Evolutionary conservation across 768 basidiomycete genomes (phyloP).

Genomic region (Gymnopilus dilepis): DNA sequence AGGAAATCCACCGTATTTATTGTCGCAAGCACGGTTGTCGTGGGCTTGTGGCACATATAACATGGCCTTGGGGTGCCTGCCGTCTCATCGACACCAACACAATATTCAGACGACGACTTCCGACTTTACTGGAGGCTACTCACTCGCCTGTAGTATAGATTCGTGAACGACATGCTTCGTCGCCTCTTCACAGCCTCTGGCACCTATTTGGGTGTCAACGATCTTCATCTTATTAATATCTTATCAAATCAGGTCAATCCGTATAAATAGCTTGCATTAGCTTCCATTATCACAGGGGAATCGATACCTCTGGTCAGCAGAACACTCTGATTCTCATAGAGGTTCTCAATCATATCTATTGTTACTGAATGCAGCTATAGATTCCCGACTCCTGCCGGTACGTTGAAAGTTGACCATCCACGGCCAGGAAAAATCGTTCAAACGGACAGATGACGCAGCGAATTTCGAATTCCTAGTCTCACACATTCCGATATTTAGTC

Average conservation of each 20-base stretch:
- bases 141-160: conserved; percentile 91
- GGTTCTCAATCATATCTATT: neutral
- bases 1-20: conserved; percentile 84
- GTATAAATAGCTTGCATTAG: neutral
- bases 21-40: conserved; percentile 85
- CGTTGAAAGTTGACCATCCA: neutral
- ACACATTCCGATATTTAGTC: conserved; percentile 19
- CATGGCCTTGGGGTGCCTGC: conserved; percentile 81
- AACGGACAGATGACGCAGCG: conserved; percentile 8
- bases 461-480: conserved; percentile 16
- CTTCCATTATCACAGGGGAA: neutral
- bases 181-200: neutral
- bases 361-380: neutral
- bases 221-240: conserved; percentile 18
- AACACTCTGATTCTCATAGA: conserved; percentile 2
- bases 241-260: neutral
- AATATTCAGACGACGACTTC: conserved; percentile 22
- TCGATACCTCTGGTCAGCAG: neutral
- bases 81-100: conserved; percentile 50
- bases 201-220: conserved; percentile 5
- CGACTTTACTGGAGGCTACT: conserved; percentile 33
- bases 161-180: conserved; percentile 69
- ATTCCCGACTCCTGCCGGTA: conserved; percentile 2
- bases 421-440: conserved; percentile 9
- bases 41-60: conserved; percentile 80